Evolutionary conservation across 768 basidiomycete genomes (phyloP).

Genomic region (Tricholoma sp.): DNA sequence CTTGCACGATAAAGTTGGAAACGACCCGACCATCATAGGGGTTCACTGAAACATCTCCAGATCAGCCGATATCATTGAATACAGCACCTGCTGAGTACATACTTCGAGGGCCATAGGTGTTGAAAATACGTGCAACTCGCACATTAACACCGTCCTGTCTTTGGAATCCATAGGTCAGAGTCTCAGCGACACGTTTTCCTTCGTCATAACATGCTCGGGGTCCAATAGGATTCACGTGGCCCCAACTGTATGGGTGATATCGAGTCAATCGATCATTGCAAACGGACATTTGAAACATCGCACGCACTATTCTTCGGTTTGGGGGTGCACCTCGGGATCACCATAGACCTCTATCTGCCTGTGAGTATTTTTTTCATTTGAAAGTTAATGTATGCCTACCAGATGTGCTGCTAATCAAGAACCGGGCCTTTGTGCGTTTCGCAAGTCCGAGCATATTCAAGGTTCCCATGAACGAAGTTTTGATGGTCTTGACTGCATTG

Average conservation of each 20-base stretch:
- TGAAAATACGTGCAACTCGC: conserved; percentile 97
- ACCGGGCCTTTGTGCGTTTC: conserved; percentile 95
- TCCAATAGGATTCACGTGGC: conserved; percentile 97
- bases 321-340: conserved; percentile 97
- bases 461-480: conserved; percentile 97
- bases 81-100: conserved; percentile 18
- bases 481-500: conserved; percentile 97
- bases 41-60: conserved; percentile 60
- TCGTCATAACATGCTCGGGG: conserved; percentile 99
- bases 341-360: conserved; percentile 83
- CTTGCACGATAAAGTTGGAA: conserved; percentile 98
- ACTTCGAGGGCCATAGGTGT: conserved; percentile 90
- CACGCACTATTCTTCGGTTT: conserved; percentile 89
- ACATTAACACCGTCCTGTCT: conserved; percentile 94
- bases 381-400: conserved; percentile 40
- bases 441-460: conserved; percentile 98
- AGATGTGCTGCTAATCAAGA: conserved; percentile 93
- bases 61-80: conserved; percentile 6
- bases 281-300: neutral
- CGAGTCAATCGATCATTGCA: conserved; percentile 13
- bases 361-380: conserved; percentile 1
- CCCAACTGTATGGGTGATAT: conserved; percentile 59
- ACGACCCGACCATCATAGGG: conserved; percentile 96
- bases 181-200: conserved; percentile 98
- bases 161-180: conserved; percentile 93